A percentile compares a stretch with the other conserved stretches of the same genome.
Conservation (phyloP, 495 filamentous ascomycete species). For the Podospora bellae-mahoneyi region DNA sequence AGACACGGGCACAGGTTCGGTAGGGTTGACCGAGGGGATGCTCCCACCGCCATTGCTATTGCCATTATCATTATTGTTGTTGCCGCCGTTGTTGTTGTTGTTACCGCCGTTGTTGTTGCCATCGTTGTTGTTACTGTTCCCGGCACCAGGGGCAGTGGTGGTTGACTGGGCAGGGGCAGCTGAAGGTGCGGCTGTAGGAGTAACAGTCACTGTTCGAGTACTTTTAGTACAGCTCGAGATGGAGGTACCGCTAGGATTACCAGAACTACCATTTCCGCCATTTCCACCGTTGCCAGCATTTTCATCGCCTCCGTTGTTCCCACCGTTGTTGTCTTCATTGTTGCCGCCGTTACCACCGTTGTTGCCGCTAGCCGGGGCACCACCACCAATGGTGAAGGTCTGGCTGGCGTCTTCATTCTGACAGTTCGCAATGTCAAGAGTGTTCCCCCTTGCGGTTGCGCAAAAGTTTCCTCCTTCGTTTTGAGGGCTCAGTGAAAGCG, state of each 20-base stretch:
- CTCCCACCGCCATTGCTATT: conserved; percentile 13
- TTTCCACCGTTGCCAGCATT: background rate
- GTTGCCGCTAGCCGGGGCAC: conserved; percentile 17
- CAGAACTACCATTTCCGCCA: conserved; percentile 4
- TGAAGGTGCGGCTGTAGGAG: conserved; percentile 10
- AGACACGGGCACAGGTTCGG: conserved; percentile 48
- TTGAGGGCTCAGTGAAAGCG: conserved; percentile 41
- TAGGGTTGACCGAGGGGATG: conserved; percentile 42
- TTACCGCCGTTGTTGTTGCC: conserved; percentile 4
- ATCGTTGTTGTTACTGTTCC: background rate
- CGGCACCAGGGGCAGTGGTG: conserved; percentile 5
- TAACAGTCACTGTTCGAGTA: conserved; percentile 23
- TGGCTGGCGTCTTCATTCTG: conserved; percentile 41
- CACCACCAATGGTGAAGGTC: conserved; percentile 45
- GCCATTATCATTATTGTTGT: conserved; percentile 9
- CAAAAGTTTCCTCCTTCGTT: conserved; percentile 44
- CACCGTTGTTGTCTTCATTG: conserved; percentile 9
- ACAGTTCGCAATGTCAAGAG: conserved; percentile 45
- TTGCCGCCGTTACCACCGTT: conserved; percentile 6
- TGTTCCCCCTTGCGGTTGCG: conserved; percentile 44
- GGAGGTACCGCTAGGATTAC: conserved; percentile 8
- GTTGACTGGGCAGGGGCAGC: conserved; percentile 14
- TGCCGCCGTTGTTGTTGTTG: conserved; percentile 4
- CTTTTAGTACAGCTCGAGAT: conserved; percentile 20
- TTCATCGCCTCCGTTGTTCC: conserved; percentile 1